Base-by-base conservation (phyloP, 768 basidiomycete genomes). In the Suillus paluster region DNA sequence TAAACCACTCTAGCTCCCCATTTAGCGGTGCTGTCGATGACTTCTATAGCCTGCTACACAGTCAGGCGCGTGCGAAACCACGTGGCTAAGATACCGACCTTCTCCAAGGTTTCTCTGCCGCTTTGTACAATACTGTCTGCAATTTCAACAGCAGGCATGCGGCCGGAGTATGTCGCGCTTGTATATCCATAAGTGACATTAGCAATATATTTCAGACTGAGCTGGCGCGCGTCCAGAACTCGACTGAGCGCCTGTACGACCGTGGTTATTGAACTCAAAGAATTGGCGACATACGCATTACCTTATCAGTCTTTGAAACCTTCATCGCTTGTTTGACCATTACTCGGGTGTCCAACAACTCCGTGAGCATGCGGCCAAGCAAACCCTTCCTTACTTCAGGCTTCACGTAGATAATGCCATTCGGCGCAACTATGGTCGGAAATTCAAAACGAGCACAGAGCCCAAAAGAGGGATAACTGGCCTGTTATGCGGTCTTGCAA, bases 281-380 rank as follows among this genome's bases (percentile, higher is more conserved):
- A 36, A 54, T 12, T 48, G 36, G 9, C 38, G 27, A 41, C 63
- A 54, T 49, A 59, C n/a, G 33, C 7, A 68, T 58, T 55, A 91
- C 95, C 79, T 93, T 94, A 72, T 97, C 89, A 45, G 80, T 77
- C 54, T 85, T 86, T 9, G 83, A 83, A 25, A 82, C 79, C 73
- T 98, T 98, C 95, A 97, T 95, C 4, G 93, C 94, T 65, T 94
- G 90, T 72, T 98, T 99, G 27, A 99, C 91, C 97, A 99, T 99
- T 5, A 98, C 93, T 58, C 97, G 83, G 19, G 97, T 98, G 57
- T 98, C 94, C 64, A 99, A 79, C 3, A 99, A 79, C 75, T 99
- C 97, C 4, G 83, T 84, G 64, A 99, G 79, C 97, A 99, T 98
- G 63, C 96, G 88, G 4, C 88, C 87, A 11, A 99, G 79, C 6